Evolutionary conservation across 2,329 filamentous ascomycete genomes (phyloP), one percentile per base, ranked within the genome.

Genomic region (Botryosphaeria dothidea): DNA sequence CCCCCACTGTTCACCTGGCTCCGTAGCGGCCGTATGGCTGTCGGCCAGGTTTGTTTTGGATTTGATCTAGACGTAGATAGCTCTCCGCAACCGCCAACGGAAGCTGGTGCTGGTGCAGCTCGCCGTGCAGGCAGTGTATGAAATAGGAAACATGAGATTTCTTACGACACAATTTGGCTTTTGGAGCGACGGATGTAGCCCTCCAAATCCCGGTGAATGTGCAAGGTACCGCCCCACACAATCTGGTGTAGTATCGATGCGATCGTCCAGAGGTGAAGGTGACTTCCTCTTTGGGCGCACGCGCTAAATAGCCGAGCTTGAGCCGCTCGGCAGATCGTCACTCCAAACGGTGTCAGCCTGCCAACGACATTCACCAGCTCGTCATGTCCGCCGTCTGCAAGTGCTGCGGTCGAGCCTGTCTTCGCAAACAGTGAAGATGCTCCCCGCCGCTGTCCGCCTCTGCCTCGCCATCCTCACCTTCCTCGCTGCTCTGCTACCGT

Each of bases 391-490:
- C 61, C 41, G 41, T 36, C 51, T 54, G 48, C 38, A 64, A 64
- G 49, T 56, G 49, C 38, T 56, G 51, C 46, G 61, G 61, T 64
- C 61, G 61, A 52, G 49, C 48, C 52, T 65, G 62, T 43, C 51
- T 57, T 43, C 62, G 43, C 62, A 65, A 48, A 52, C 51, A 43
- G 29, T 58, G 62, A 65, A 65, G 52, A 65, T 65, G 62, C 62
- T 38, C 43, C 52, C 49, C 49, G 41, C 51, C 49, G 23, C 41
- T 29, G 3, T 15, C 27, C 29, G 34, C 62, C 19, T 49, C 34
- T 43, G 57, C 25, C 43, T 57, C 23, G 51, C 43, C 51, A 25
- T 29, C 34, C 17, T 58, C 23, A 38, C 41, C 25, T 19, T 19
- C 41, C 19, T 60, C 25, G 63, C 56, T 21, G 34, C 21, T 23